Base-by-base conservation (phyloP, 2,329 filamentous ascomycete species). In the Alternaria metachromatica region DNA sequence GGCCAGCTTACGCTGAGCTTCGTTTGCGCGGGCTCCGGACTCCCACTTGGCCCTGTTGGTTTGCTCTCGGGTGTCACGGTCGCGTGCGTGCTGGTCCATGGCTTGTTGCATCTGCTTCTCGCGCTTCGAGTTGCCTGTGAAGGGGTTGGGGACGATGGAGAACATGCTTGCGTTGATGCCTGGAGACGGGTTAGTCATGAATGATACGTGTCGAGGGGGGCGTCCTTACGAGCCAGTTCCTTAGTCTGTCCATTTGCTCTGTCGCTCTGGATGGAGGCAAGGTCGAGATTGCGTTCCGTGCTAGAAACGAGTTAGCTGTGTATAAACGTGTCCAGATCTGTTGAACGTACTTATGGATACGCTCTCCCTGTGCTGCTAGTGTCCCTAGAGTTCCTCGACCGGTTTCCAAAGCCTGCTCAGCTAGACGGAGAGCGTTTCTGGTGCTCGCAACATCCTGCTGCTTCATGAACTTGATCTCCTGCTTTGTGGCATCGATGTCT, bases 101-200 rank as follows among this genome's bases (percentile, higher is more conserved):
- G 58, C 88, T 85, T 57, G 89, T 58, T 85, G 69, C 84, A 74
- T 73, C 56, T 88, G 86, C 55, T 90, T 84, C 68, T 96, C 92
- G 25, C 75, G 72, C 33, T 75, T 69, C 86, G 87, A 70, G 44
- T 72, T 70, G 50, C 79, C 88, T 0, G 92, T 96, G 77, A 97
- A 84, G 6, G 82, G 82, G 66, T 75, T 77, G 44, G 67, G 62
- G 20, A 94, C 90, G 74, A 94, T 87, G 6, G 92, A 92, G 75
- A 97, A 97, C 93, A 97, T 97, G 83, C 90, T 94, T 66, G 91
- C 86, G 80, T 97, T 97, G 54, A 96, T 84, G 1, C 88, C 71
- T 74, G 57, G 8, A 37, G 4, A 4, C 6, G 15, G 11, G 30
- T 60, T 41, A 63, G 62, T 28, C n/a, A 30, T 5, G 18, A 13